Base-by-base conservation (phyloP, 768 basidiomycete genomes). In the Tricholoma sp. region DNA sequence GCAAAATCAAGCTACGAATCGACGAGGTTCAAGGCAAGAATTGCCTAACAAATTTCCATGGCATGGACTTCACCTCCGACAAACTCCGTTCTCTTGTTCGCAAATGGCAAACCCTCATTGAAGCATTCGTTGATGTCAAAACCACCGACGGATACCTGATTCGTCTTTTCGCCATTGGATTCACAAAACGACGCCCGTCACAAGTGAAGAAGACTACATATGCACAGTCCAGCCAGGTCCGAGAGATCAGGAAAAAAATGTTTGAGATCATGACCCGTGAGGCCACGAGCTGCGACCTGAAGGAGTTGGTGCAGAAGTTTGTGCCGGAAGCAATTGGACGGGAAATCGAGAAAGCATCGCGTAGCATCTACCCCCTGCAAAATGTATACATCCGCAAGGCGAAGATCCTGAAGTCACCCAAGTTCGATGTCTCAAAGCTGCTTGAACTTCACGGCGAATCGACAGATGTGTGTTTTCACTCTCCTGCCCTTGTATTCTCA, bases 61-160 rank as follows among this genome's bases (percentile, higher is more conserved):
- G 97, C 73, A 98, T 99, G 96, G 93, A 96, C 80, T 98, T 99
- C 80, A 98, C 97, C 60, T 97, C 96, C 57, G 97, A 99, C 86
- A 98, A 98, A 78, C 88, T 98, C 63, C 94, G 97, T 56, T 98
- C 97, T 51, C 94, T 99, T 69, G 97, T 99, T 66, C 92, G 96
- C 74, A 99, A 98, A 79, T 99, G 97, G 97, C 97, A 98, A 78
- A 86, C 96, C 17, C 89, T 98, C 69, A 95, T 99, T 67, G 97
- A 98, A 78, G 97, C 97, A 37, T 91, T 94, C 73, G 91, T 98
- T 71, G 97, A 99, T 70, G 94, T 99, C 66, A 94, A 94, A 80
- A 99, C 97, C 57, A 96, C 95, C 62, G 97, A 99, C 73, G 97
- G 97, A 50, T 99, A 99, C 84, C 91, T 98, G 71, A 82, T 99